A percentile compares a stretch with the other conserved stretches of the same genome.
These are phyloP conservation scores for Irpex sp. DNA, from an alignment of 1,284 basidiomycete species.

Conservation along the genomic window DNA sequence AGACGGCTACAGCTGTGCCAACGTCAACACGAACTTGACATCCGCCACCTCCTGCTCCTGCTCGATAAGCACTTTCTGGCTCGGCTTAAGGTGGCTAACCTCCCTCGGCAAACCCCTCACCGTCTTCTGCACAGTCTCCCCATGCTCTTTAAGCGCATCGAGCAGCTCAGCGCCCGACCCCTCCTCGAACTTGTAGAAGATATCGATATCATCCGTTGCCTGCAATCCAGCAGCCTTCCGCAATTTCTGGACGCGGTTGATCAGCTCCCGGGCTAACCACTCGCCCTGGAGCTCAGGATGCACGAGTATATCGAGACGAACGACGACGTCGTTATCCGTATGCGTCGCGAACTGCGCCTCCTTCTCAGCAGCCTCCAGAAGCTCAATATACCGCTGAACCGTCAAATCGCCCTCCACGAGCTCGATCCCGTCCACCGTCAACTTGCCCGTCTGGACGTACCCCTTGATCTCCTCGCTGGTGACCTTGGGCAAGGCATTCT, in stretches of 20 bases:
- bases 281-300: slow-evolving; percentile 87
- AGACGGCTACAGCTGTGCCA: slow-evolving; percentile 42
- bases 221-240: slow-evolving; percentile 95
- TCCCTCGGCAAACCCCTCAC: slow-evolving; percentile 73
- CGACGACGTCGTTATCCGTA: slow-evolving; percentile 93
- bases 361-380: slow-evolving; percentile 42
- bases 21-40: slow-evolving; percentile 70
- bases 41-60: slow-evolving; percentile 89
- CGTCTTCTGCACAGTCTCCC: slow-evolving; percentile 74
- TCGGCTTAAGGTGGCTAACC: slow-evolving; percentile 48
- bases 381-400: slow-evolving; percentile 89
- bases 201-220: slow-evolving; percentile 90
- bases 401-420: slow-evolving; percentile 88
- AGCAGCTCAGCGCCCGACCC: slow-evolving; percentile 66
- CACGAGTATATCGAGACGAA: slow-evolving; percentile 86
- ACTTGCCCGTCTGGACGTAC: slow-evolving; percentile 75
- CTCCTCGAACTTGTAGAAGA: slow-evolving; percentile 83
- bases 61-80: slow-evolving; percentile 59
- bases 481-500: slow-evolving; percentile 81
- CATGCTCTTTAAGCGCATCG: slow-evolving; percentile 67
- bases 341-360: slow-evolving; percentile 78
- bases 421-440: slow-evolving; percentile 88
- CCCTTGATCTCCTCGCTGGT: slow-evolving; percentile 82
- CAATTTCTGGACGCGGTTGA: slow-evolving; percentile 94
- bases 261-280: slow-evolving; percentile 87